Percentiles rank a stretch among this genome's conserved stretches.
Conservation (phyloP, 1,284 basidiomycete species). For the Serendipita sp. region DNA sequence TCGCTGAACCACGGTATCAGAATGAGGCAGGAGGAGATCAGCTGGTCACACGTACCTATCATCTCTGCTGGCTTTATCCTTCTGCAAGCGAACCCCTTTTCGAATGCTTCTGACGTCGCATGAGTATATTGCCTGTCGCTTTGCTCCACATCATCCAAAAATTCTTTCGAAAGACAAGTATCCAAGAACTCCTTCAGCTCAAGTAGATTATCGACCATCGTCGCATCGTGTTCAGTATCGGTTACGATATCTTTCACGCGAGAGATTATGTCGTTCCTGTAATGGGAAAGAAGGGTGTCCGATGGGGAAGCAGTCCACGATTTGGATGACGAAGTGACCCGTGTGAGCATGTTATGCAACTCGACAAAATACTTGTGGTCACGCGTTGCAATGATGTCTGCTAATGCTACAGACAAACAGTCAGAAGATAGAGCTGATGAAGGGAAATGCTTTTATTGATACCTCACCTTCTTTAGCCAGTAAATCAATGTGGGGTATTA, state of each 20-base stretch:
- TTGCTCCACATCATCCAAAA: conserved; percentile 25
- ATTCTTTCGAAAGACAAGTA: conserved; percentile 31
- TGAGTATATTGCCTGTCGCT: conserved; percentile 21
- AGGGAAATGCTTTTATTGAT: neutral
- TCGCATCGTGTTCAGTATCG: conserved; percentile 42
- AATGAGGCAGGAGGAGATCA: neutral
- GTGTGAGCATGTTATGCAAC: conserved; percentile 51
- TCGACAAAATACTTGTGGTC: conserved; percentile 35
- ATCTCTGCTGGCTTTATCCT: conserved; percentile 86
- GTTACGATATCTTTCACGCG: conserved; percentile 42
- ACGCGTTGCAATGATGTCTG: conserved; percentile 38
- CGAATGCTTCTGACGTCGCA: conserved; percentile 53
- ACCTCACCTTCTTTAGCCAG: conserved; percentile 39
- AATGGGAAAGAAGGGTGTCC: conserved; percentile 23
- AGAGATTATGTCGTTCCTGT: conserved; percentile 13
- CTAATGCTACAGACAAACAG: conserved; percentile 32
- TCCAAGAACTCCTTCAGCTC: conserved; percentile 55
- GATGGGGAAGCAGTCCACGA: neutral
- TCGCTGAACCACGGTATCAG: conserved; percentile 34
- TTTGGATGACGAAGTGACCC: conserved; percentile 25
- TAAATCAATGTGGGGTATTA: conserved; percentile 33
- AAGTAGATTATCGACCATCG: conserved; percentile 69
- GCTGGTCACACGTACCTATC: conserved; percentile 33
- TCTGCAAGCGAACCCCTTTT: conserved; percentile 66
- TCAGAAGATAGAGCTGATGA: conserved; percentile 1